Evolutionary conservation across 345 rosid species (phyloP), one percentile per base, ranked within the genome.

Genomic region (Sisymbrium irio): DNA sequence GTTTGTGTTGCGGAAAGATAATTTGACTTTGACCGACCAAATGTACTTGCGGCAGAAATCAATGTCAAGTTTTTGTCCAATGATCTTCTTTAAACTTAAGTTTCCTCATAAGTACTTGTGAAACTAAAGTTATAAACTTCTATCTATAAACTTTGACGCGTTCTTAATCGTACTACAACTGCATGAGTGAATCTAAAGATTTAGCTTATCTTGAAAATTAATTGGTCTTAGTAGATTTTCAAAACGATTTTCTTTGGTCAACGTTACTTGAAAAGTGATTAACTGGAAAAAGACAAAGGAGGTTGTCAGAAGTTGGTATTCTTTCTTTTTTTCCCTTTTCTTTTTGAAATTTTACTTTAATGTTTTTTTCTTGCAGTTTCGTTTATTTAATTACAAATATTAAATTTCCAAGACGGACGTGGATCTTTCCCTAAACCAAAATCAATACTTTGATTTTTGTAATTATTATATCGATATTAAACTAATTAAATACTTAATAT

Each of bases 321-420:
- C 25, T 56, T 73, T 69, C n/a, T 67, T 28, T 71, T 9, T 63
- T 14, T 37, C 3, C 7, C 28, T 72, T 15, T 53, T 83, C 69
- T 75, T 81, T 69, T 65, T 8, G 0, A 32, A 54, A 55, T 40
- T 53, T 66, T 18, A 67, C 77, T 75, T 57, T 56, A 72, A 15
- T 11, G 33, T 54, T 30, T 54, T 44, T 69, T 56, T n/a, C 71
- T 75, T 50, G 25, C 14, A 46, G 72, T 74, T 33, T 77, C 46
- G 65, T 67, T 82, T 79, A 81, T 78, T 87, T 83, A 81, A 73
- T 81, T 61, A 57, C 25, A 78, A 65, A 83, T 83, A 85, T 86
- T 90, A 75, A 92, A 85, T 84, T 89, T 84, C 86, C 92, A 79
- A 86, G 92, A 87, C 97, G 97, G 93, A 94, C 97, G 85, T 84